phyloP scores from a whole-genome alignment of 371 early-diverging fungal genomes.

The Mucor piriformis region DNA sequence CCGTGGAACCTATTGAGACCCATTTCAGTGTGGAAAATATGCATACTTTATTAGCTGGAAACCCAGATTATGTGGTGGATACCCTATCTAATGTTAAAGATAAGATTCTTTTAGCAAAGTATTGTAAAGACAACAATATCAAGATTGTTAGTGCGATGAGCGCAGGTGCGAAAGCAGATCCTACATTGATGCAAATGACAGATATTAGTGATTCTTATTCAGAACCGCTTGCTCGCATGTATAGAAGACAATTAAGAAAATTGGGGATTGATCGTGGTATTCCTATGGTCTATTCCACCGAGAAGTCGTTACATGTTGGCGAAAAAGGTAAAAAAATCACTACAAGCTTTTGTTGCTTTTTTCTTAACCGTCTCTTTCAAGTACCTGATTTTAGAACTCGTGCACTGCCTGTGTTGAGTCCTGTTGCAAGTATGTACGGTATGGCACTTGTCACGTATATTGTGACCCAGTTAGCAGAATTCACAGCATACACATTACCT shows the following conservation, averaged over 20 bases:
- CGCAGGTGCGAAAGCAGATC: slow-evolving; percentile 93
- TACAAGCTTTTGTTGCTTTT: too few relatives aligned
- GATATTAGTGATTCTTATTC: slow-evolving; percentile 89
- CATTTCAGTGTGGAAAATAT: slow-evolving; percentile 69
- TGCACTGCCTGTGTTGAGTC: slow-evolving; percentile 81
- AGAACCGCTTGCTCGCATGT: slow-evolving; percentile 89
- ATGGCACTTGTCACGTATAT: slow-evolving; percentile 87
- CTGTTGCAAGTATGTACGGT: slow-evolving; percentile 92
- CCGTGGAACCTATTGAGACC: slow-evolving; percentile 73
- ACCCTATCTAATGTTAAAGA: slow-evolving; percentile 91
- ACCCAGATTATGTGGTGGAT: slow-evolving; percentile 78
- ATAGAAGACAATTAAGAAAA: slow-evolving; percentile 73
- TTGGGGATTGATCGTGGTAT: slow-evolving; percentile 76
- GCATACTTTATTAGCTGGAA: slow-evolving; percentile 61
- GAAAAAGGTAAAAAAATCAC: slow-evolving; percentile 2
- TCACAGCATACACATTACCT: slow-evolving; percentile 71
- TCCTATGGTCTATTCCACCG: slow-evolving; percentile 89
- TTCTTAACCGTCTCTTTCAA: not conserved
- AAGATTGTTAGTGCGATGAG: slow-evolving; percentile 89
- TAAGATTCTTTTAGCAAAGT: slow-evolving; percentile 82
- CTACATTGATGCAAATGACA: slow-evolving; percentile 88
- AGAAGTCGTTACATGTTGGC: slow-evolving; percentile 64
- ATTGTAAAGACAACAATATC: slow-evolving; percentile 74
- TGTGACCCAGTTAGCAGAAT: slow-evolving; percentile 75
- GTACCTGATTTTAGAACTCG: slow-evolving; percentile 84